These are phyloP conservation scores for Suhomyces bribrorum DNA, from an alignment of 1,139 yeast genomes.

Conservation along the genomic window DNA sequence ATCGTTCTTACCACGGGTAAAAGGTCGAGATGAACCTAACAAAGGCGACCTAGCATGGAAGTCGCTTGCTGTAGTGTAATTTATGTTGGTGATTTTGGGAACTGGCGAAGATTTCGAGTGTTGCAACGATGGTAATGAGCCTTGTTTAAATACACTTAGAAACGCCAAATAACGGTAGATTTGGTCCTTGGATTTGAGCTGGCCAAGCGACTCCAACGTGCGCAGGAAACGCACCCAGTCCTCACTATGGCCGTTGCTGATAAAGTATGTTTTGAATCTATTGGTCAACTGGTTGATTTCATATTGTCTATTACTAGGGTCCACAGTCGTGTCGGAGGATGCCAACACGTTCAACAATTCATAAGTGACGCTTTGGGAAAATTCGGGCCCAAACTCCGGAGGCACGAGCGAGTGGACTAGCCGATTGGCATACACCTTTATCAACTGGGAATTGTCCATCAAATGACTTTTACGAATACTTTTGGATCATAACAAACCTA, in stretches of 20 bases:
- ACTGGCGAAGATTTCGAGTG: conserved; percentile 1
- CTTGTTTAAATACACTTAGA: conserved; percentile 20
- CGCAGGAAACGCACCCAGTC: conserved; percentile 39
- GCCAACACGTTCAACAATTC: conserved; percentile 27
- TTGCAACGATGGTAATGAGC: conserved; percentile 1
- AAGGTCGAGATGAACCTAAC: conserved; percentile 7
- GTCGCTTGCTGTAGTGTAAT: conserved; percentile 6
- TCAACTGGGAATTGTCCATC: conserved; percentile 36
- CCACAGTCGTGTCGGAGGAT: conserved; percentile 11
- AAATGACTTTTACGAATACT: conserved; percentile 25
- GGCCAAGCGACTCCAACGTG: conserved; percentile 32
- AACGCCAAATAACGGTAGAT: conserved; percentile 42
- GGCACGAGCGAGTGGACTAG: conserved; percentile 44
- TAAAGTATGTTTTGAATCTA: conserved; percentile 29
- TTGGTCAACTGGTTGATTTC: conserved; percentile 23
- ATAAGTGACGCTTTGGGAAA: conserved; percentile 33
- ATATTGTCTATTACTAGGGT: conserved; percentile 13
- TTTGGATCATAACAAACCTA: conserved; percentile 2
- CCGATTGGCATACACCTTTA: conserved; percentile 37
- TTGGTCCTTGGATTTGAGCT: conserved; percentile 31
- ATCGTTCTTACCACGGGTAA: conserved; percentile 4
- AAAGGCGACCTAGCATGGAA: conserved; percentile 4
- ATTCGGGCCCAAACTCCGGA: conserved; percentile 40
- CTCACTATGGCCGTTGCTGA: conserved; percentile 24
- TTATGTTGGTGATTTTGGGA: background rate